phyloP scores from a whole-genome alignment of 441 rosid genomes.

The Populus hybrid region DNA sequence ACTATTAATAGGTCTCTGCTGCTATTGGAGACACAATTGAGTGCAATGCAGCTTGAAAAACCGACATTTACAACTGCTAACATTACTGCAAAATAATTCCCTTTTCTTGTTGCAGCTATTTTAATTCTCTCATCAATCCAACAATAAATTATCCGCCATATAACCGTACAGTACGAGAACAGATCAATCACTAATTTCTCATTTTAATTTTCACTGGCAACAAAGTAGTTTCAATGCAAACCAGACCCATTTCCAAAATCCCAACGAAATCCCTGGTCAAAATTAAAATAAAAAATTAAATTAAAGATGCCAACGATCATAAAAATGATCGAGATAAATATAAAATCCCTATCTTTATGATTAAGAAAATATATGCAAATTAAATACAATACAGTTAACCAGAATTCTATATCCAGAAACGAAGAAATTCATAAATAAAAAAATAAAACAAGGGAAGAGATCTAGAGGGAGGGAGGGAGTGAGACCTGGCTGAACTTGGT shows the following conservation, averaged over 20 bases:
- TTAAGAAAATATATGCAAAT: neutral
- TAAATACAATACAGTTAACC: neutral
- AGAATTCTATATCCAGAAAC: neutral
- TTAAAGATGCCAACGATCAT: neutral
- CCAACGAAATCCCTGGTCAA: neutral
- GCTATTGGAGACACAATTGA: neutral
- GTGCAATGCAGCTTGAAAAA: neutral
- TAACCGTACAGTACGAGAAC: neutral
- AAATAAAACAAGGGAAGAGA: neutral
- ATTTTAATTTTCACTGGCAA: neutral
- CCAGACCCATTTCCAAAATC: neutral
- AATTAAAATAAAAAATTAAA: no score
- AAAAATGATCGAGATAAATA: neutral
- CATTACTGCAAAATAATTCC: neutral
- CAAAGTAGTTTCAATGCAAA: neutral
- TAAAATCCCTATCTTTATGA: neutral
- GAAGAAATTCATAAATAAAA: neutral
- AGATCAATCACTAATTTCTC: neutral
- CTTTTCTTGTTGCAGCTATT: neutral
- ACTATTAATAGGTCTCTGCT: no score
- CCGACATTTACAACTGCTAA: no score
- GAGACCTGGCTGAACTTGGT: conserved; percentile 74
- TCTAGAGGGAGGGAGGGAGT: neutral
- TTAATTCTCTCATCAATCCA: neutral
- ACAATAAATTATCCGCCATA: neutral